Evolutionary conservation across 1,284 basidiomycete species (phyloP).

Genomic region (Ceratobasidium sp.): DNA sequence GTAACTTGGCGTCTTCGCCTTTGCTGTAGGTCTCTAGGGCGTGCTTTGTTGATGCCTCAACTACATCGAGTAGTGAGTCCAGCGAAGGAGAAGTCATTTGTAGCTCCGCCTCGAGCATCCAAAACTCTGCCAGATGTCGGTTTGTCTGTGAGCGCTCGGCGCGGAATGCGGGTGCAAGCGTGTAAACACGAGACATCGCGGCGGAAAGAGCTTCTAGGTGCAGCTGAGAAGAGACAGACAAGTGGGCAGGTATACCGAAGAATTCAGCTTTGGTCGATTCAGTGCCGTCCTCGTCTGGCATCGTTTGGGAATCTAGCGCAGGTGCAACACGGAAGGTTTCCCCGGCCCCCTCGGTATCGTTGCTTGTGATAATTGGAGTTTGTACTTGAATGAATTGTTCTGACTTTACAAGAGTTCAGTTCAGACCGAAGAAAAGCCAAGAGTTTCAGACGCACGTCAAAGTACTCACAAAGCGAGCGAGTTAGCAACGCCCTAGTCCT

Average conservation of each 20-base stretch:
- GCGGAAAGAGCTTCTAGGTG: slow-evolving; percentile 91
- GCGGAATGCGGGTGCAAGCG: slow-evolving; percentile 90
- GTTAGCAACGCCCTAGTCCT: slow-evolving; percentile 72
- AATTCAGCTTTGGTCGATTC: slow-evolving; percentile 60
- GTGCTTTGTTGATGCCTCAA: slow-evolving; percentile 72
- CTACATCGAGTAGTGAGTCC: slow-evolving; percentile 71
- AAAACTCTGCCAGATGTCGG: slow-evolving; percentile 96
- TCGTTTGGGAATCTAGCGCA: slow-evolving; percentile 15
- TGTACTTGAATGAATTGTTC: slow-evolving; percentile 84
- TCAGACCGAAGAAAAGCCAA: slow-evolving; percentile 11
- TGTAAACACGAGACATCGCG: slow-evolving; percentile 86
- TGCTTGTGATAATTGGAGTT: slow-evolving; percentile 88
- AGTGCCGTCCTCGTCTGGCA: slow-evolving; percentile 28
- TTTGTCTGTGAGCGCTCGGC: slow-evolving; percentile 90
- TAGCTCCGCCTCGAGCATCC: slow-evolving; percentile 98
- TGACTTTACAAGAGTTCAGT: slow-evolving; percentile 57
- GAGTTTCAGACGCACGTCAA: slow-evolving; percentile 65
- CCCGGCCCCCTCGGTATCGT: slow-evolving; percentile 97
- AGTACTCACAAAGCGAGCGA: slow-evolving; percentile 68
- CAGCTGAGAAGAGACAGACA: slow-evolving; percentile 95
- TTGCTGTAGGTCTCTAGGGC: slow-evolving; percentile 53
- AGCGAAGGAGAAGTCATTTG: slow-evolving; percentile 56
- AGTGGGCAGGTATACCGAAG: slow-evolving; percentile 79
- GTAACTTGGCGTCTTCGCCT: slow-evolving; percentile 29
- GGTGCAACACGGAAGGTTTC: slow-evolving; percentile 83